phyloP scores from a whole-genome alignment of 345 rosid genomes.

The Populus simonii region DNA sequence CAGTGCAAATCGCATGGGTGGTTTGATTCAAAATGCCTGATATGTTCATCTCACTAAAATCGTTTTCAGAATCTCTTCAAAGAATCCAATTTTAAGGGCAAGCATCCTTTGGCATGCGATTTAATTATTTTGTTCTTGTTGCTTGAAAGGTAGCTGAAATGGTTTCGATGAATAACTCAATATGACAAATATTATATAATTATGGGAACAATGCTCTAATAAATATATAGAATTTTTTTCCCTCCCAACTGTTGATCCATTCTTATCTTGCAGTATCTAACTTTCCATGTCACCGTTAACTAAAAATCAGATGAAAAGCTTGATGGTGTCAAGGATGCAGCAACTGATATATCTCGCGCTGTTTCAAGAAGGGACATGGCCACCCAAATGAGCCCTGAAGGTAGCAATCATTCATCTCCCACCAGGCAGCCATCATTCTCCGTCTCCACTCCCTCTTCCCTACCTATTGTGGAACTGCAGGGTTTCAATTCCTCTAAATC shows the following conservation, averaged over 20 bases:
- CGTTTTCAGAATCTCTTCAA: not conserved
- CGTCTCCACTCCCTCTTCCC: constrained; percentile 48
- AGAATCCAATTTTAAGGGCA: not conserved
- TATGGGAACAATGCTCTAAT: not conserved
- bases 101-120: not conserved
- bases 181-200: not conserved
- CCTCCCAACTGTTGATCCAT: not conserved
- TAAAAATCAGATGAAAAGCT: constrained; percentile 48
- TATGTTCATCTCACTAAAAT: not conserved
- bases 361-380: constrained; percentile 96
- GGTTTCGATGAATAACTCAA: not conserved
- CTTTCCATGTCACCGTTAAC: not conserved
- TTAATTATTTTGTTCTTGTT: not conserved
- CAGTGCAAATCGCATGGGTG: not conserved
- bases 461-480: constrained; percentile 52
- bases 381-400: constrained; percentile 92
- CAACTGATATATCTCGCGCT: constrained; percentile 52
- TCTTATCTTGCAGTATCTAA: constrained; percentile 14
- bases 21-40: not conserved
- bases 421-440: constrained; percentile 49
- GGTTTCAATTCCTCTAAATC: constrained; percentile 43
- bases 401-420: constrained; percentile 62
- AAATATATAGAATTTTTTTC: not conserved
- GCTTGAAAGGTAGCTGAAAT: too few species aligned
- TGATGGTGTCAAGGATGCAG: constrained; percentile 53